Conservation (phyloP, 2,329 filamentous ascomycete species). For the Trichoderma cornu-damae region DNA sequence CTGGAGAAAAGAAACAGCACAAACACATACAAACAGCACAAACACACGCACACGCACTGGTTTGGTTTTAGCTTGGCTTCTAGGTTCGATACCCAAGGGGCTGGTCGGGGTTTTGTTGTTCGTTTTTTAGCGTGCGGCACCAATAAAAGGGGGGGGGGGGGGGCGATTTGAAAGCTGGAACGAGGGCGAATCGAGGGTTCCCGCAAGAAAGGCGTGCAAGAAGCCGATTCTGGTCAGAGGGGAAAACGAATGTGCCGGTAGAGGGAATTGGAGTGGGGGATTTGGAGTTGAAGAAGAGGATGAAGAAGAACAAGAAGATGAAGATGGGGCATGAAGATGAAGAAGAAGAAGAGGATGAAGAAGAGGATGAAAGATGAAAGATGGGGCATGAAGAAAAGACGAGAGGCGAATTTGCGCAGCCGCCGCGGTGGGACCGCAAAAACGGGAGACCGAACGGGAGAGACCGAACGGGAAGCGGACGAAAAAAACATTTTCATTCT, state of each 20-base stretch:
- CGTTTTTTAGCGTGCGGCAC: not conserved
- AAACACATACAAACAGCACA: no score
- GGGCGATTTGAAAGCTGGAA: not conserved
- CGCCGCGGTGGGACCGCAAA: constrained; percentile 12
- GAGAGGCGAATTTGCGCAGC: constrained; percentile 17
- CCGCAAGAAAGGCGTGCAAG: not conserved
- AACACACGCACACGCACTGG: no score
- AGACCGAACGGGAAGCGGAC: not conserved
- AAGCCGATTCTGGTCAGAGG: constrained; percentile 17
- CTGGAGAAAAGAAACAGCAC: no score
- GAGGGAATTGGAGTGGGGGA: no score
- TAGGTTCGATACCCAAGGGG: no score
- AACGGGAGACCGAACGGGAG: not conserved
- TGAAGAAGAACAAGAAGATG: no score
- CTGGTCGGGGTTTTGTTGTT: no score
- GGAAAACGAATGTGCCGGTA: not conserved
- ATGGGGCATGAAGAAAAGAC: not conserved
- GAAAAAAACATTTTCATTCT: not conserved
- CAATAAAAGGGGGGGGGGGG: no score
- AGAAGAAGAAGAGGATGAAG: not conserved
- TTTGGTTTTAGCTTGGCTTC: no score
- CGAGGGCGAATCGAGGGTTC: constrained; percentile 1
- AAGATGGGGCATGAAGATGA: not conserved
- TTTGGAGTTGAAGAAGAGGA: no score
- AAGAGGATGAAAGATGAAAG: not conserved